Base-by-base conservation (phyloP, 2,329 filamentous ascomycete species). In the Plenodomus lindquistii region DNA sequence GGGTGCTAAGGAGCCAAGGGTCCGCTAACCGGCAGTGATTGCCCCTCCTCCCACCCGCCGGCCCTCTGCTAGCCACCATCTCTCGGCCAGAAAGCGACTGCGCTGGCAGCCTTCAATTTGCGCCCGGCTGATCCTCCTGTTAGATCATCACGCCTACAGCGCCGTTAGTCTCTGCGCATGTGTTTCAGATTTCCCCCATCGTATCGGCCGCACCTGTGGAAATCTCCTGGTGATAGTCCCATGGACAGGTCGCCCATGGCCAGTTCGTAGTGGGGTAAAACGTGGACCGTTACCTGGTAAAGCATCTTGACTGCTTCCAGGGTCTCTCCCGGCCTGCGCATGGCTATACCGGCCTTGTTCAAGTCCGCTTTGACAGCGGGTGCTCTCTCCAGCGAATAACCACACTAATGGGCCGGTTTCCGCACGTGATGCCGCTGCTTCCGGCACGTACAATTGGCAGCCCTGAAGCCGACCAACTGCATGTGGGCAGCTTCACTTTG, bases 81-180 rank as follows among this genome's bases (percentile, higher is more conserved):
- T 22, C 16, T 41, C 35, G 48, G 17, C 11, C 24, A 22, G 37
- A 46, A 42, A 29, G 40, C 39, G 48, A 52, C 46, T 54, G 47
- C 47, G 35, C 24, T 46, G 41, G 40, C 40, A 27, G 42, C 48
- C 37, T 48, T 29, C 37, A 35, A 46, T 48, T 37, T 40, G 42
- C 42, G 35, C 37, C 31, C 35, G 22, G 22, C 36, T 15, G 13
- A 27, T 35, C 39, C 48, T 55, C 52, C 55, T 53, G 52, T 57
- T 55, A 55, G 55, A 57, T 57, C 55, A 42, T 43, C 49, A 35
- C 40, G 16, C 31, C 37, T 45, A 55, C 52, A 19, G 44, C 46
- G 44, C 29, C 22, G 13, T 16, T 39, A 8, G 36, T 48, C 37
- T 44, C 42, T 49, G 21, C 41, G 24, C 24, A 34, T 21, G 15